phyloP scores from a whole-genome alignment of 345 rosid genomes.

The Eucalyptus dawsonii region DNA sequence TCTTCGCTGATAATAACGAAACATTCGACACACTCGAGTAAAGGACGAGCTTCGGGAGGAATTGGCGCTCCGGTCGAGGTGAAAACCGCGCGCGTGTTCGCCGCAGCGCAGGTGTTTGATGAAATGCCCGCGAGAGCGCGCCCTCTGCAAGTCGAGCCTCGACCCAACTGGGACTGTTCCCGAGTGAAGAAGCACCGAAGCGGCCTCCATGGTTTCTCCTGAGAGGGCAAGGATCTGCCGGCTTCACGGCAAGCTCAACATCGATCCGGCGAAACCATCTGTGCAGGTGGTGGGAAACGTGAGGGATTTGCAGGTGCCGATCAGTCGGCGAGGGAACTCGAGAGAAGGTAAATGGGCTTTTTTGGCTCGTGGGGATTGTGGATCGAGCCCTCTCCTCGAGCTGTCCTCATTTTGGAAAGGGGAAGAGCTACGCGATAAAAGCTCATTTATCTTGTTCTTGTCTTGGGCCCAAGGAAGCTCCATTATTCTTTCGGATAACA shows the following conservation, averaged over 20 bases:
- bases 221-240: not conserved
- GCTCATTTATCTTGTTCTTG: not conserved
- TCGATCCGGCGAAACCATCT: not conserved
- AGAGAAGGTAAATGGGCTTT: not conserved
- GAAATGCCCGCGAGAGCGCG: slow-evolving; percentile 45
- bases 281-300: not conserved
- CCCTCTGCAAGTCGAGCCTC: not conserved
- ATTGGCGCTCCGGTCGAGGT: not conserved
- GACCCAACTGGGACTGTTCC: slow-evolving; percentile 7
- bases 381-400: not conserved
- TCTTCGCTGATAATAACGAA: not conserved
- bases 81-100: not conserved
- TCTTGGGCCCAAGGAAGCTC: not conserved
- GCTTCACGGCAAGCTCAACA: not conserved
- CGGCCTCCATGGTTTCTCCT: slow-evolving; percentile 34
- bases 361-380: not conserved
- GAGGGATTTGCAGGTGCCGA: not conserved
- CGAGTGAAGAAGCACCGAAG: slow-evolving; percentile 40
- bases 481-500: fast-evolving
- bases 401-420: not conserved
- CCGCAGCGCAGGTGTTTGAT: slow-evolving; percentile 38
- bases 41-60: not conserved
- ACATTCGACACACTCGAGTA: not conserved
- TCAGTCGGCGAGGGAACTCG: not conserved
- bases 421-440: not conserved